Evolutionary conservation across 1,139 yeast species (phyloP), one percentile per base, ranked within the genome.

Genomic region (Yamadazyma dushanensis): DNA sequence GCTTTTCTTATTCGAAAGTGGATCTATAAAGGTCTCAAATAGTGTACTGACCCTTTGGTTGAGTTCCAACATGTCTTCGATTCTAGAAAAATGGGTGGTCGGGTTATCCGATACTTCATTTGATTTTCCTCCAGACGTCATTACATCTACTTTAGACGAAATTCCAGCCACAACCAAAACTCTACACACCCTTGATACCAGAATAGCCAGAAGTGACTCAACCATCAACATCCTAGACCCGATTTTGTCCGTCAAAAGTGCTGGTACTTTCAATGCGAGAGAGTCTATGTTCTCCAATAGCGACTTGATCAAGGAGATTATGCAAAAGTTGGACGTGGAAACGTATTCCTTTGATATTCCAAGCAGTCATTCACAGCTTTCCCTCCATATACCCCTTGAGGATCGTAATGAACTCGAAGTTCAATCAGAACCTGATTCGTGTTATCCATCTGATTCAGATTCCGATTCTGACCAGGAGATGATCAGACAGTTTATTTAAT

Each of bases 61-160:
- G 6, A 50, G 47, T 29, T 57, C 66, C 2, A 48, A 51, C 8
- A 40, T 42, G 7, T 47, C 54, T 23, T 49, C 62, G 3, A 54
- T 69, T 4, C 51, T 69, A 16, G 74, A 70, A 43, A 70, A 70
- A 44, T 70, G 76, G 76, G 72, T 62, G 5, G 68, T 66, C 22
- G 73, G 70, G 1, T 47, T 65, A 7, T 63, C 70, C 3, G 76
- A 70, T 38, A 42, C 47, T 5, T 42, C 44, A 9, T 57, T 59
- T 36, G 36, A 40, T 2, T 61, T 70, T 31, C 76, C 76, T 0
- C 45, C 54, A 1, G 65, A 59, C 7, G 49, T 64, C 8, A 42
- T 70, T n/a, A 63, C 75, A 0, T 64, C 72, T 1, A 66, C 74
- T 16, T 22, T 32, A 19, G 26, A 35, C 33, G 8, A 23, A 11